Evolutionary conservation across 345 rosid genomes (phyloP).

Genomic region (Aurinia saxatilis): DNA sequence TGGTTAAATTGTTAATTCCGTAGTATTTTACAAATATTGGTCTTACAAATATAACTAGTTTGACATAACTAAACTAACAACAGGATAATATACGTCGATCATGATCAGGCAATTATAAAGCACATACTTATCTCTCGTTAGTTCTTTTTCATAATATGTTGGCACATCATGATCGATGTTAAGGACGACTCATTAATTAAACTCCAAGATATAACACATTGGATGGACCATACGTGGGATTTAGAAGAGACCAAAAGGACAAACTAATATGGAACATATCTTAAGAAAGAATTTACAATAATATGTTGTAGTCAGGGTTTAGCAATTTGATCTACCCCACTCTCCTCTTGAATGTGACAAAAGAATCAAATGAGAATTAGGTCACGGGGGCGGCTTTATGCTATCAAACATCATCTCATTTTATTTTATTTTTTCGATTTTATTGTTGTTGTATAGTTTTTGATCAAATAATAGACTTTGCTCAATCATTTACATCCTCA

Average conservation of each 20-base stretch:
- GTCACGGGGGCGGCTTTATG: slow-evolving; percentile 37
- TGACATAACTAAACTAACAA: too few relatives aligned
- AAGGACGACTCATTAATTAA: slow-evolving; percentile 27
- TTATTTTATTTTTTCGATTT: background rate
- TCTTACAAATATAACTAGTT: too few relatives aligned
- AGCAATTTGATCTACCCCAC: slow-evolving; percentile 31
- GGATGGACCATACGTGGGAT: slow-evolving; percentile 27
- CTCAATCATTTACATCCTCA: slow-evolving; percentile 27
- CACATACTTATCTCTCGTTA: background rate
- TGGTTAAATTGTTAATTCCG: too few relatives aligned
- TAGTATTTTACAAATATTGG: too few relatives aligned
- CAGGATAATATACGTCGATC: too few relatives aligned
- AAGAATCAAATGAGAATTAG: slow-evolving; percentile 31
- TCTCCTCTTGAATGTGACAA: slow-evolving; percentile 29
- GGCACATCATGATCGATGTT: slow-evolving; percentile 18
- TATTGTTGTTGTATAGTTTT: slow-evolving; percentile 9
- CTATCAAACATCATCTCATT: slow-evolving; percentile 24
- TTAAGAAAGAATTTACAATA: slow-evolving; percentile 28
- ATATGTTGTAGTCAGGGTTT: slow-evolving; percentile 32
- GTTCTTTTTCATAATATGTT: slow-evolving; percentile 10
- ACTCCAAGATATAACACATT: slow-evolving; percentile 24
- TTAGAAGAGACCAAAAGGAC: slow-evolving; percentile 27
- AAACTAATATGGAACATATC: slow-evolving; percentile 24
- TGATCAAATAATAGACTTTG: slow-evolving; percentile 30
- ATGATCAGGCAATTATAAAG: background rate